phyloP scores from a whole-genome alignment of 176 grass and related monocot species.

The Urochloa ruziziensis region DNA sequence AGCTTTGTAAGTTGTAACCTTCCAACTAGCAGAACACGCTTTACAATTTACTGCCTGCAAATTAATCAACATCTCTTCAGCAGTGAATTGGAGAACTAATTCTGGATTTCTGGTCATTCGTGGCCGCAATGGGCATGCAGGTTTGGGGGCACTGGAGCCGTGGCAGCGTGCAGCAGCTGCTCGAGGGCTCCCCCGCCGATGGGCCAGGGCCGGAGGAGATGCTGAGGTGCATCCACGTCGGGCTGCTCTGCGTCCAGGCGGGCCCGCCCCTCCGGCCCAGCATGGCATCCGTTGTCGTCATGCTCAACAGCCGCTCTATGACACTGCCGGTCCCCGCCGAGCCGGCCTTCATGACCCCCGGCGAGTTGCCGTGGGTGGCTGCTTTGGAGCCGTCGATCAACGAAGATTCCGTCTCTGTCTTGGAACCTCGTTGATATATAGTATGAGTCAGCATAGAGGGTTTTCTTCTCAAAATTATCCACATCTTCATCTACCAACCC shows the following conservation, averaged over 20 bases:
- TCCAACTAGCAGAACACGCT: no score
- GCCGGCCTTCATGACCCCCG: not conserved
- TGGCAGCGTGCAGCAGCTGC: not conserved
- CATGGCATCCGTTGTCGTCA: conserved; percentile 44
- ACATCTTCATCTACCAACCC: no score
- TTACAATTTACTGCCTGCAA: no score
- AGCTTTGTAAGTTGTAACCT: conserved; percentile 22
- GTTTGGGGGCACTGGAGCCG: not conserved
- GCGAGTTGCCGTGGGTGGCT: no score
- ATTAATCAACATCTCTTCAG: no score
- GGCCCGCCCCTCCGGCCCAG: conserved; percentile 33
- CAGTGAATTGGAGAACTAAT: no score
- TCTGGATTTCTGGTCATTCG: not conserved
- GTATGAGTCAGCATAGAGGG: no score
- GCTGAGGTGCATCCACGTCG: conserved; percentile 47
- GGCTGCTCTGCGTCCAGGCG: conserved; percentile 49
- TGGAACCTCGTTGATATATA: not conserved
- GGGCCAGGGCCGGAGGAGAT: conserved; percentile 1
- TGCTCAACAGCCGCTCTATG: conserved; percentile 47
- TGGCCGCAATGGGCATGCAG: not conserved
- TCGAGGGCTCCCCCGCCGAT: not conserved
- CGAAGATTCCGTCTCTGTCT: not conserved
- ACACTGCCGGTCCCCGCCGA: conserved; percentile 24
- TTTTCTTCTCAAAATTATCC: no score
- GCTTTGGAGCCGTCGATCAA: not conserved